Evolutionary conservation across 192 early-diverging fungal genomes (phyloP), one percentile per base, ranked within the genome.

Genomic region (Gryganskiella cystojenkinii): DNA sequence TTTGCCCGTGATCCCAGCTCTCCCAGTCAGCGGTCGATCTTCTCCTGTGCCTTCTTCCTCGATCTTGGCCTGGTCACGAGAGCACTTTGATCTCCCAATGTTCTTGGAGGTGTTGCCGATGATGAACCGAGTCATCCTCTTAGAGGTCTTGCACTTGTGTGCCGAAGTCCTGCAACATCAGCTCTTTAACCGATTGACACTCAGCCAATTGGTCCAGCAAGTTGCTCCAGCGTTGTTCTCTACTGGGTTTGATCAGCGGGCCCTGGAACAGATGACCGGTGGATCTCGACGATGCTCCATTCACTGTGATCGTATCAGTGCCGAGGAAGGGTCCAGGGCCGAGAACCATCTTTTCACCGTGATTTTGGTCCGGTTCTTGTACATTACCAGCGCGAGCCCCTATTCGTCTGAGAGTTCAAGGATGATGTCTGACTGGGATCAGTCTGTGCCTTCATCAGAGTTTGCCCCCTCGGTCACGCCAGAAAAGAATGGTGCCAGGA

Each of bases 141-240:
- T 78, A 17, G 74, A 78, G 44, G 67, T 78, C 5, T 20, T 78
- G 10, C 74, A 69, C 51, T 61, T 78, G 35, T 78, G 74, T 30
- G 66, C 52, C n/a, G 74, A 78, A 30, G 27, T 64, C 1, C 31
- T 78, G 28, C 60, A 78, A 2, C 42, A 64, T 25, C 74, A 78
- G 43, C 19, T 52, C 49, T 25, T 34, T 11, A 78, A 78, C 34
- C 27, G 42, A 20, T 22, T 78, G 52, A 64, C 66, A 5, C 31
- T 78, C 19, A n/a, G 13, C 2, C 61, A 61, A 9, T 25, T 78
- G 27, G 66, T 69, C n/a, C 51, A 64, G 34, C 74, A 78, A 24
- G 22, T 78, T 24, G 53, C 74, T 1, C 74, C 74, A 9, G 74
- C 74, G 3, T 33, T 78, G 35, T 78, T 78, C 28, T 69, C 74